A percentile compares a stretch with the other conserved stretches of the same genome.
Conservation (phyloP, 2,329 filamentous ascomycete genomes). For the Aspergillus intermedius region DNA sequence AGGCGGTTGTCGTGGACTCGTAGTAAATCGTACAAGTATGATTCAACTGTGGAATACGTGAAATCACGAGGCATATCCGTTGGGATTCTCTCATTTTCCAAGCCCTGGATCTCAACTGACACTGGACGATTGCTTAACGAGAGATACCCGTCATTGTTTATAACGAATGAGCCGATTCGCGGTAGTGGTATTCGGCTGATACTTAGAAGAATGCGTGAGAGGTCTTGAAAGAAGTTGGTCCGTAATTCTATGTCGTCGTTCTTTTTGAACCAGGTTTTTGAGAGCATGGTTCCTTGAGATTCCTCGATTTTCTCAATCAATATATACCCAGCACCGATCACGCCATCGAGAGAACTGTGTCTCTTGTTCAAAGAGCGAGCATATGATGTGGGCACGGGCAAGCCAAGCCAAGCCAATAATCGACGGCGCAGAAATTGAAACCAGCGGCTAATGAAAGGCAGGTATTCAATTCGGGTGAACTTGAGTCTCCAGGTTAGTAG, state of each 20-base stretch:
- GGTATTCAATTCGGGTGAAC: constrained; percentile 7
- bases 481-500: not conserved
- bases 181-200: constrained; percentile 17
- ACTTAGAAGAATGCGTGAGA: constrained; percentile 12
- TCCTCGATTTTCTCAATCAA: constrained; percentile 16
- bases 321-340: constrained; percentile 10
- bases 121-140: constrained; percentile 12
- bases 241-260: constrained; percentile 9
- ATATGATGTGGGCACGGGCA: constrained; percentile 2
- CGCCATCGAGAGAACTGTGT: not conserved
- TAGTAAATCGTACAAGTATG: too few relatives aligned
- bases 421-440: constrained; percentile 5
- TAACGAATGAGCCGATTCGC: constrained; percentile 28
- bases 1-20: too few relatives aligned
- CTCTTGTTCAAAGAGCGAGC: not conserved
- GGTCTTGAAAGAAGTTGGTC: constrained; percentile 14
- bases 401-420: constrained; percentile 4
- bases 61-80: too few relatives aligned
- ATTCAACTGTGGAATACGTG: too few relatives aligned
- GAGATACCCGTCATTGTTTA: constrained; percentile 21
- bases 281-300: constrained; percentile 16
- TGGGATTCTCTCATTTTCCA: too few relatives aligned
- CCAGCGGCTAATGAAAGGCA: constrained; percentile 3
- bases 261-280: constrained; percentile 13
- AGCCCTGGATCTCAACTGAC: constrained; percentile 7